Conservation (phyloP, 805 yeast genomes). For the Saturnispora bothae region DNA sequence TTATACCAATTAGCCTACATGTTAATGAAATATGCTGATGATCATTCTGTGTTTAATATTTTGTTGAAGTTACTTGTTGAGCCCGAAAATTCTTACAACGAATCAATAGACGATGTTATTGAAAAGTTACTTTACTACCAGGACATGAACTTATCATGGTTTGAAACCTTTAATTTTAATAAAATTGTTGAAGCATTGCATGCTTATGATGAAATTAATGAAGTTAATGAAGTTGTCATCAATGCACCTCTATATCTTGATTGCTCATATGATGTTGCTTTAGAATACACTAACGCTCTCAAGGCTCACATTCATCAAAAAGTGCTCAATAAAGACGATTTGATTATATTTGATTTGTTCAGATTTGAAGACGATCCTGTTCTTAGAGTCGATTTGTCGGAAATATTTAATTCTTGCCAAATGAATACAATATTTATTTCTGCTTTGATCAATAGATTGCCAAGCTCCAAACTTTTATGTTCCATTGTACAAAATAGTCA, state of each 20-base stretch:
- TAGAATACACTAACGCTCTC: constrained; percentile 1
- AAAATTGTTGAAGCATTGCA: neutral
- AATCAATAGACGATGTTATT: neutral
- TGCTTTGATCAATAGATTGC: constrained; percentile 3
- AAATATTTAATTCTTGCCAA: constrained; percentile 4
- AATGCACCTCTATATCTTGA: too few species aligned
- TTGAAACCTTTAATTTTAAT: neutral
- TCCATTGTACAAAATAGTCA: constrained; percentile 1
- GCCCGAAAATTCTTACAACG: neutral
- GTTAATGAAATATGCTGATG: neutral
- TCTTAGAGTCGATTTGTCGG: neutral
- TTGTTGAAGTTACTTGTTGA: neutral
- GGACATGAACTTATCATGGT: constrained; percentile 1
- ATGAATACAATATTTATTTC: constrained; percentile 3
- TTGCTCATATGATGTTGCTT: constrained; percentile 1
- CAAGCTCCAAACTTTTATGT: neutral
- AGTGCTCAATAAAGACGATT: constrained; percentile 4
- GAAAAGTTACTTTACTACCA: neutral
- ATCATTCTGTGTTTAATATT: neutral
- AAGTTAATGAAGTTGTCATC: neutral
- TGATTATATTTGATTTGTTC: constrained; percentile 8
- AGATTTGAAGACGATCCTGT: constrained; percentile 1
- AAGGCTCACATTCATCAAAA: neutral
- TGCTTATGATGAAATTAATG: neutral
- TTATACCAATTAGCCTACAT: neutral